A percentile compares a stretch with the other conserved stretches of the same genome.
phyloP scores from a whole-genome alignment of 106 monocot genomes.

The Iris macrosiphon region DNA sequence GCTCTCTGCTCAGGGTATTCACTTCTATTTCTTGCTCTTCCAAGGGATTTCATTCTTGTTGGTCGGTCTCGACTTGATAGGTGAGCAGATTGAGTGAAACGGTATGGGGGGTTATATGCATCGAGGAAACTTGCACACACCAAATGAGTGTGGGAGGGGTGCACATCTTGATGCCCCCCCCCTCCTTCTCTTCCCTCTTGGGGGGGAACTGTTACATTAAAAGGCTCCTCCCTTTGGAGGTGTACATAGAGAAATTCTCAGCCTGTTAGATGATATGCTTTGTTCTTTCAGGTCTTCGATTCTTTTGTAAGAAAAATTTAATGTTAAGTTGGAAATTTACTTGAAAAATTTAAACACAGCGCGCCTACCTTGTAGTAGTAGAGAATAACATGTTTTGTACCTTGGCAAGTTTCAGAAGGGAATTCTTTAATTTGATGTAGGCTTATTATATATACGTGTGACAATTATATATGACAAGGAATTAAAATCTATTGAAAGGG shows the following conservation, averaged over 20 bases:
- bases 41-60: slow-evolving; percentile 90
- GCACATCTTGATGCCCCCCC: slow-evolving; percentile 3
- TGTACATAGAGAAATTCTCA: slow-evolving; percentile 37
- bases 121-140: neutral
- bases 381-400: too few relatives aligned
- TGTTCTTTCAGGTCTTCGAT: slow-evolving; percentile 39
- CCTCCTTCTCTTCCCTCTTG: neutral
- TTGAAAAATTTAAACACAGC: slow-evolving; percentile 17
- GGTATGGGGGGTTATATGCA: neutral
- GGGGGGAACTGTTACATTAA: neutral
- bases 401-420: too few relatives aligned
- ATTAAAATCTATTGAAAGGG: too few relatives aligned
- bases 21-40: slow-evolving; percentile 94
- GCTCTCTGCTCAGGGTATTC: slow-evolving; percentile 90
- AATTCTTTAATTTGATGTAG: too few relatives aligned
- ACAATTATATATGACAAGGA: too few relatives aligned
- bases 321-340: slow-evolving; percentile 19
- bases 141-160: neutral
- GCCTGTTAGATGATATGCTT: slow-evolving; percentile 23
- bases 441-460: too few relatives aligned
- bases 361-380: too few relatives aligned
- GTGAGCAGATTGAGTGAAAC: slow-evolving; percentile 79
- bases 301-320: slow-evolving; percentile 45
- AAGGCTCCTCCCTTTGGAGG: slow-evolving; percentile 11
- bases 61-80: slow-evolving; percentile 90